Evolutionary conservation across 2,329 filamentous ascomycete genomes (phyloP), one percentile per base, ranked within the genome.

Genomic region (Cylindrodendrum hubeiense): DNA sequence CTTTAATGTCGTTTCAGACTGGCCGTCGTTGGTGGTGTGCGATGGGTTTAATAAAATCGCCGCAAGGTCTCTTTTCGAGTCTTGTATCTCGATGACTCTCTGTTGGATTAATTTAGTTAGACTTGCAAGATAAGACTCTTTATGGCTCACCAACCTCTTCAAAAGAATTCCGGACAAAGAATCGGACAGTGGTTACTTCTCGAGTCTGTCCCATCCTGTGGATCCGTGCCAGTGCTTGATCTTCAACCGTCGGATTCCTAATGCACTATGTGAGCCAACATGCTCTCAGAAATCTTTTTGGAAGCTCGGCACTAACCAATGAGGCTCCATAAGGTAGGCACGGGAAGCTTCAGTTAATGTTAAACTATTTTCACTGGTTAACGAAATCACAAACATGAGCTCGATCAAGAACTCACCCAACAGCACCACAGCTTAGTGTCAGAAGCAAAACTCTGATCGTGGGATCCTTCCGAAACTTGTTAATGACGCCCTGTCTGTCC

Each of bases 321-420:
- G 83, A 0, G 84, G 84, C 61, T 87, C 85, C 75, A 86, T 80
- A 0, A 87, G 76, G 64, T 84, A 84, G 0, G 80, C 83, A 3
- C 80, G 76, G 0, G 82, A 82, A 2, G 85, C 85, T 1, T 74
- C 81, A 0, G 84, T 86, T 0, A 87, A 72, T 0, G 83, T 84
- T 6, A 85, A 73, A 0, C 82, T 84, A 37, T 4, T 17, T 4
- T 4, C 26, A 5, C 33, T n/a, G n/a, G n/a, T n/a, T n/a, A n/a
- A n/a, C 33, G 4, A 12, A 34, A 12, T 34, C 33, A 34, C 5
- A 28, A 8, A 28, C 5, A 28, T 28, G 8, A 28, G 26, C 26
- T 28, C 33, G 33, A 15, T 10, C 33, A 34, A 34, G 6, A 24
- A 49, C 81, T 72, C 69, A 84, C 82, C 85, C 84, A 26, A 83